phyloP scores from a whole-genome alignment of 2,329 filamentous ascomycete genomes.

The Dryadomyces quercus-mongolicae region DNA sequence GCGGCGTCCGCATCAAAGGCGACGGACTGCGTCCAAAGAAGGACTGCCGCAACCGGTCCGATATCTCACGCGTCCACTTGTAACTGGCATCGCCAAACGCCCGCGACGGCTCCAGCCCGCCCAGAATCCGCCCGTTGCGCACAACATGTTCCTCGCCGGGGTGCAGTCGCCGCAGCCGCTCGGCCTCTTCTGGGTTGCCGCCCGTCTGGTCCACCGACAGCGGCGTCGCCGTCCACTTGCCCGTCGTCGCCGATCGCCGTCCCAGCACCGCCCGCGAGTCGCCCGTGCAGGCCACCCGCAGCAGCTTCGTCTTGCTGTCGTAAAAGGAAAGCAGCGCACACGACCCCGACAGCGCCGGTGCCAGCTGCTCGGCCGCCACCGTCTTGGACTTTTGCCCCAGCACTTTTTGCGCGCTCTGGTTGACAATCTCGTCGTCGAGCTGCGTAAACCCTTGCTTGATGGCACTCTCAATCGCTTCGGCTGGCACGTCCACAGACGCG shows the following conservation, averaged over 20 bases:
- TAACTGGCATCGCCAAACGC: slow-evolving; percentile 96
- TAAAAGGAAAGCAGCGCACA: slow-evolving; percentile 96
- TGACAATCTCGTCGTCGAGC: slow-evolving; percentile 86
- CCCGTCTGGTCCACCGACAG: slow-evolving; percentile 93
- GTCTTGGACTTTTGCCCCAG: slow-evolving; percentile 79
- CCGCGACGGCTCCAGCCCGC: slow-evolving; percentile 81
- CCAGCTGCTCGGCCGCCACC: slow-evolving; percentile 82
- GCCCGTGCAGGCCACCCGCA: slow-evolving; percentile 90
- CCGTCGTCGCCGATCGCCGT: slow-evolving; percentile 58
- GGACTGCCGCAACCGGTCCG: slow-evolving; percentile 65
- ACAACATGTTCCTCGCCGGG: slow-evolving; percentile 83
- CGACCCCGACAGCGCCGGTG: slow-evolving; percentile 90
- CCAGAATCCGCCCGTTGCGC: slow-evolving; percentile 78
- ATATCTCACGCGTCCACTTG: slow-evolving; percentile 85
- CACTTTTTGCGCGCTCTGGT: slow-evolving; percentile 86
- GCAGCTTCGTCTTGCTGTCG: slow-evolving; percentile 71
- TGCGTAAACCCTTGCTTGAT: slow-evolving; percentile 87
- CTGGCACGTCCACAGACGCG: slow-evolving; percentile 44
- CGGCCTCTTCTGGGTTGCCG: slow-evolving; percentile 71
- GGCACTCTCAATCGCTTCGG: slow-evolving; percentile 73
- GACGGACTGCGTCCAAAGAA: slow-evolving; percentile 82
- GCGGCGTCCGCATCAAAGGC: slow-evolving; percentile 72
- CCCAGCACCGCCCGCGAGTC: slow-evolving; percentile 94
- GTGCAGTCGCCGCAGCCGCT: slow-evolving; percentile 72
- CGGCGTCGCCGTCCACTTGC: slow-evolving; percentile 86